Percentiles rank a stretch among this genome's conserved stretches.
These are phyloP conservation scores for Metahyphopichia silvanorum DNA, from an alignment of 805 yeast species.

Conservation along the genomic window DNA sequence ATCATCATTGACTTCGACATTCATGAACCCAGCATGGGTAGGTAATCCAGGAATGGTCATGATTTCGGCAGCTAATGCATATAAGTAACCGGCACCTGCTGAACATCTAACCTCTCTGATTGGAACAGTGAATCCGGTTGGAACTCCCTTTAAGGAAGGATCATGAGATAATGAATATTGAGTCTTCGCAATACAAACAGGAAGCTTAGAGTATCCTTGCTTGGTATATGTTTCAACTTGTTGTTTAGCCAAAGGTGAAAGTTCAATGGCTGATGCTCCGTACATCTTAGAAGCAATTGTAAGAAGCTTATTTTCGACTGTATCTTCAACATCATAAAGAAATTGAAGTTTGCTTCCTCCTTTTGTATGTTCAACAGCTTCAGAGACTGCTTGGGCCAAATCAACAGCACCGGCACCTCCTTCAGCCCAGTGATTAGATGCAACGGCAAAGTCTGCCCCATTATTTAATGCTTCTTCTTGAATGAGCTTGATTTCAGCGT, in stretches of 20 bases:
- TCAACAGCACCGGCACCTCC: slow-evolving; percentile 91
- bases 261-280: slow-evolving; percentile 84
- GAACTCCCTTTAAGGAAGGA: slow-evolving; percentile 90
- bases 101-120: slow-evolving; percentile 92
- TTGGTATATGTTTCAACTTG: slow-evolving; percentile 78
- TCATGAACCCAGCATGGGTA: slow-evolving; percentile 95
- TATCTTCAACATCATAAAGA: slow-evolving; percentile 65
- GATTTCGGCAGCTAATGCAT: slow-evolving; percentile 95
- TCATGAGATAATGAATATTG: slow-evolving; percentile 96
- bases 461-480: slow-evolving; percentile 78
- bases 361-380: slow-evolving; percentile 50
- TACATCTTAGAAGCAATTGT: slow-evolving; percentile 86
- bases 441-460: slow-evolving; percentile 92
- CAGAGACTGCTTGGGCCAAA: slow-evolving; percentile 79
- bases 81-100: slow-evolving; percentile 94
- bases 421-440: slow-evolving; percentile 91
- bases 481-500: slow-evolving; percentile 74
- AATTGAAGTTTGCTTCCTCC: slow-evolving; percentile 38
- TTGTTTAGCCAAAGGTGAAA: slow-evolving; percentile 73
- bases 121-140: slow-evolving; percentile 90
- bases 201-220: slow-evolving; percentile 89
- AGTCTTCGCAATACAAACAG: slow-evolving; percentile 96
- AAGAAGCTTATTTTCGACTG: slow-evolving; percentile 77
- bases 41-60: slow-evolving; percentile 98
- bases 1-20: slow-evolving; percentile 84